Conservation (phyloP, 2,329 filamentous ascomycete species). For the Colletotrichum sp. region DNA sequence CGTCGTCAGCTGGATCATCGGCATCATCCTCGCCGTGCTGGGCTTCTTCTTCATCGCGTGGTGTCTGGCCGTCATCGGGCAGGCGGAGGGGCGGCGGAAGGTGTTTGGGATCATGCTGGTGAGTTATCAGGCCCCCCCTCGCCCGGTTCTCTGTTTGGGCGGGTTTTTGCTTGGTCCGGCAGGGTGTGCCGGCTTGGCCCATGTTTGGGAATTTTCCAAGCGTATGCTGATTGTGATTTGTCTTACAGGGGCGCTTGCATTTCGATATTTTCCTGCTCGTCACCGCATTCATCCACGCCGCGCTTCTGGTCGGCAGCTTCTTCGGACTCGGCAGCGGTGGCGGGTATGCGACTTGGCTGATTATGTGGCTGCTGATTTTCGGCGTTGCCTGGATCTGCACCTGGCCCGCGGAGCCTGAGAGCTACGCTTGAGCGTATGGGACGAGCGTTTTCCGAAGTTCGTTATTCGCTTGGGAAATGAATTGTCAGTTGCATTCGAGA, state of each 20-base stretch:
- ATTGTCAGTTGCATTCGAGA: background rate
- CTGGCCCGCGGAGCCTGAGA: constrained; percentile 12
- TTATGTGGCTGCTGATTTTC: constrained; percentile 19
- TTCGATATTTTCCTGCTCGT: constrained; percentile 5
- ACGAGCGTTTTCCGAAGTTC: background rate
- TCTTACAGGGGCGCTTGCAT: constrained; percentile 1
- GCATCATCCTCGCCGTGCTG: background rate
- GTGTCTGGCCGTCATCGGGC: constrained; percentile 10
- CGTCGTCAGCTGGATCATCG: background rate
- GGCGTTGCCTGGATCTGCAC: constrained; percentile 10
- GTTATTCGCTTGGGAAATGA: background rate
- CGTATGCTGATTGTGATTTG: background rate
- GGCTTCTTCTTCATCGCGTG: constrained; percentile 14
- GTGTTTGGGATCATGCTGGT: constrained; percentile 11
- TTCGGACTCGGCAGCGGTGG: background rate
- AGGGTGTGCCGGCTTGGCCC: background rate
- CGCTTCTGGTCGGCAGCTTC: background rate
- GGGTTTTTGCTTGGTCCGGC: background rate
- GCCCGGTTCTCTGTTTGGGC: no score
- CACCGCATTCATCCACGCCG: background rate
- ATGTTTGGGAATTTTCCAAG: background rate
- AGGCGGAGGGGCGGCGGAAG: constrained; percentile 12
- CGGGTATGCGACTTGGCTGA: background rate
- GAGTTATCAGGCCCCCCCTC: background rate
- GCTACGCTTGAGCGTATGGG: background rate